phyloP scores from a whole-genome alignment of 176 grass and related monocot genomes.

The Aegilops sharonensis region DNA sequence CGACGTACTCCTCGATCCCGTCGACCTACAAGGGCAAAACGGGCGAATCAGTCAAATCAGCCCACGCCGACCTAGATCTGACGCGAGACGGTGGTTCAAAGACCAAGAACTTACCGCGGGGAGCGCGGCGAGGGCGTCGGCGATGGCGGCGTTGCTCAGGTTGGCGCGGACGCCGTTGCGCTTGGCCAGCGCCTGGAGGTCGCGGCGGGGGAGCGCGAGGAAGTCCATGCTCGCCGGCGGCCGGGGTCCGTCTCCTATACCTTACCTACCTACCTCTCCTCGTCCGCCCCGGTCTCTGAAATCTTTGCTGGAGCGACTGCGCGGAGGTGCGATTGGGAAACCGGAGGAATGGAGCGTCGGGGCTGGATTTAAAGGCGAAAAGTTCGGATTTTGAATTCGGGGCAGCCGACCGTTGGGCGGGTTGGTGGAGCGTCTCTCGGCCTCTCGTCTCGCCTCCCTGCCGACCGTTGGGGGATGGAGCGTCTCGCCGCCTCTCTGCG shows the following conservation, averaged over 20 bases:
- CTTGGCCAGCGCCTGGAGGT: slow-evolving; percentile 88
- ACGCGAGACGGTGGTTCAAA: background rate
- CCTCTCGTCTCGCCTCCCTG: background rate
- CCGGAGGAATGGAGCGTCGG: slow-evolving; percentile 23
- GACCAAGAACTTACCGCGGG: slow-evolving; percentile 23
- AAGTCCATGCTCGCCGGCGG: slow-evolving; percentile 57
- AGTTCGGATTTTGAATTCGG: slow-evolving; percentile 28
- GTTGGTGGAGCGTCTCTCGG: background rate
- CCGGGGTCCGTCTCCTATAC: background rate
- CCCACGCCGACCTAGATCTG: background rate
- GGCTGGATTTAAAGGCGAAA: background rate
- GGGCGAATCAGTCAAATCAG: background rate
- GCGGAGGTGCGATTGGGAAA: background rate
- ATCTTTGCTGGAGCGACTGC: background rate
- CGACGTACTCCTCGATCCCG: slow-evolving; percentile 23
- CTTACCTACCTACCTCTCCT: background rate
- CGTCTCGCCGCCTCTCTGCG: background rate
- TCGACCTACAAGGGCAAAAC: slow-evolving; percentile 1
- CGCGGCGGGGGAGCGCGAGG: slow-evolving; percentile 53
- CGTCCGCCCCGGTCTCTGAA: background rate
- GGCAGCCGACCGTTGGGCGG: slow-evolving; percentile 27
- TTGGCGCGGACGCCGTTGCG: slow-evolving; percentile 80
- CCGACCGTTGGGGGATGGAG: background rate
- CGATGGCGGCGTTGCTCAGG: slow-evolving; percentile 78
- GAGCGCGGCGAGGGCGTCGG: slow-evolving; percentile 72